Base-by-base conservation (phyloP, 2,329 filamentous ascomycete genomes). In the Aureobasidium sp. region DNA sequence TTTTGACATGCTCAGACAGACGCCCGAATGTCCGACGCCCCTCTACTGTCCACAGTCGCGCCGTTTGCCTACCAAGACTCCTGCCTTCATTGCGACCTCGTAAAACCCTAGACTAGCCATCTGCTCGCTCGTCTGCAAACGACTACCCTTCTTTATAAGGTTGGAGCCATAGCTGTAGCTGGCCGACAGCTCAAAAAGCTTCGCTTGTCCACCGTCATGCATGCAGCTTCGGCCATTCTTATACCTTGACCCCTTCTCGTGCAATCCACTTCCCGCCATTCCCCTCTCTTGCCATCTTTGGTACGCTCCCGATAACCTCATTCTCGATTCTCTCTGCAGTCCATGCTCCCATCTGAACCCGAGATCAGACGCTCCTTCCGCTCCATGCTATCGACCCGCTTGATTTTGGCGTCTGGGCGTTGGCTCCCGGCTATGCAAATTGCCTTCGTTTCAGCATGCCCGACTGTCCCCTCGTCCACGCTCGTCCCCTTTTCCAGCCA, bases 381-480 rank as follows among this genome's bases (percentile, higher is more conserved):
- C 32, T 35, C 30, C 44, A 37, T 48, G 32, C 22, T 48, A 48
- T 37, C 27, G 32, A 50, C 35, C 34, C 45, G 45, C 48, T 34
- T 22, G 14, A 24, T 14, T 34, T 17, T 51, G 48, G 24, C 35
- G 37, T 41, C 48, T 51, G 37, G 29, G 48, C 35, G 35, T 51
- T 29, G 16, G 19, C 24, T 27, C 34, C n/a, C 45, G 34, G 21
- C 22, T 34, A 35, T 48, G 44, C 44, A 49, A 49, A 39, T 49
- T 49, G 34, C 48, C 48, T 41, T 30, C 48, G 48, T 51, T 51
- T 51, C 48, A 51, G 48, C 48, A 37, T 32, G 37, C 48, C 48
- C 27, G 25, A 51, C 17, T 40, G 5, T 21, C 35, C 35, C 37
- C 16, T 41, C 25, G 22, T n/a, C 48, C 35, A 27, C 21, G 45